Percentiles rank a stretch among this genome's conserved stretches.
phyloP scores from a whole-genome alignment of 306 rosid species.

The Abrus precatorius region DNA sequence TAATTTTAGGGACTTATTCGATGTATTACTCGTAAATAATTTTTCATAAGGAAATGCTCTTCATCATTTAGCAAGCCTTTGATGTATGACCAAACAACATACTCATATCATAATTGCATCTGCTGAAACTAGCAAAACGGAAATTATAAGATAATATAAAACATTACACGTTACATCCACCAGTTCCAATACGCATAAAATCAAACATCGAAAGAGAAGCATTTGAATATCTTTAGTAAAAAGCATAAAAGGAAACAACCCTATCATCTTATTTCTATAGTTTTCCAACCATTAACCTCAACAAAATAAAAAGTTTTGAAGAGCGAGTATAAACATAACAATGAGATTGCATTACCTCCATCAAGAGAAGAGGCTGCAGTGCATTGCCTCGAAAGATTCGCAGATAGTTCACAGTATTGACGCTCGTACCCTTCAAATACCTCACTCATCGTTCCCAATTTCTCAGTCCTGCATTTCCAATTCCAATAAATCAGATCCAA shows the following conservation, averaged over 20 bases:
- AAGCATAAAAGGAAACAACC: slow-evolving; percentile 5
- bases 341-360: slow-evolving; percentile 56
- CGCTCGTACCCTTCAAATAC: slow-evolving; percentile 62
- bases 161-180: not conserved
- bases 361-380: slow-evolving; percentile 57
- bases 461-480: slow-evolving; percentile 37
- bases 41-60: slow-evolving; percentile 25
- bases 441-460: slow-evolving; percentile 50
- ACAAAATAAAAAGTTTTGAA: not conserved
- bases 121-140: slow-evolving; percentile 18
- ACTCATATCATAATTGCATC: slow-evolving; percentile 2
- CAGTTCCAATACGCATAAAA: slow-evolving; percentile 14
- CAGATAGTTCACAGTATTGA: slow-evolving; percentile 66
- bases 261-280: not conserved
- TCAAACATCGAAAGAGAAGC: slow-evolving; percentile 11
- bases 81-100: not conserved
- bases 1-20: no score
- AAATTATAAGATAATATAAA: not conserved
- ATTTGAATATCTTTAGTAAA: not conserved
- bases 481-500: slow-evolving; percentile 37
- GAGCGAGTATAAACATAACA: not conserved
- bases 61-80: not conserved
- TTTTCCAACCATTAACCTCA: slow-evolving; percentile 12
- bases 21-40: not conserved
- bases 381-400: slow-evolving; percentile 60